Evolutionary conservation across 2,329 filamentous ascomycete species (phyloP).

Genomic region (Calonectria leucothoes): DNA sequence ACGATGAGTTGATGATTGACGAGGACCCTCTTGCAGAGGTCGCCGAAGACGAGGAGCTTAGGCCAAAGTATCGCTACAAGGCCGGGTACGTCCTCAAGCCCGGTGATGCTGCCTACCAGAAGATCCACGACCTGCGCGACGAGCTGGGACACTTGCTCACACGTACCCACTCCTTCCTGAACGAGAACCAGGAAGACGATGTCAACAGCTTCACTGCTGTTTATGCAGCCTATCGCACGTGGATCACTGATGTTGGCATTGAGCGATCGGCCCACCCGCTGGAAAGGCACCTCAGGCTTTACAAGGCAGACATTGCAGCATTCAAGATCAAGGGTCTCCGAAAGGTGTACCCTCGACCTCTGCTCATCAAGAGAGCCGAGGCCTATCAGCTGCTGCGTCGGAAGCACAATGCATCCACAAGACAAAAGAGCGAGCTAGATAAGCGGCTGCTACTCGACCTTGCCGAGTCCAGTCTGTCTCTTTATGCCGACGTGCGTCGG

Average conservation of each 20-base stretch:
- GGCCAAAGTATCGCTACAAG: conserved; percentile 88
- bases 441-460: conserved; percentile 87
- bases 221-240: conserved; percentile 92
- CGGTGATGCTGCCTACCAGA: conserved; percentile 70
- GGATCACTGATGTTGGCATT: conserved; percentile 98
- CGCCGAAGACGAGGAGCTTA: conserved; percentile 83
- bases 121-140: conserved; percentile 84
- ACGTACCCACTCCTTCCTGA: conserved; percentile 85
- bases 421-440: conserved; percentile 91
- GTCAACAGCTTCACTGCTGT: conserved; percentile 94
- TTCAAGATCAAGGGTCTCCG: conserved; percentile 95
- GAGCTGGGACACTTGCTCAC: conserved; percentile 84
- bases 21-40: conserved; percentile 71
- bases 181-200: conserved; percentile 89
- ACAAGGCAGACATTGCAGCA: conserved; percentile 86
- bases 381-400: conserved; percentile 95
- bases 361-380: conserved; percentile 93
- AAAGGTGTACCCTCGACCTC: conserved; percentile 90
- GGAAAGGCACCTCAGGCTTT: conserved; percentile 85
- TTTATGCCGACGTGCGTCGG: conserved; percentile 95
- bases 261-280: conserved; percentile 94
- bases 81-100: conserved; percentile 82
- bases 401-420: conserved; percentile 90
- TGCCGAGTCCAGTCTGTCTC: conserved; percentile 87
- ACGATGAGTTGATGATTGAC: conserved; percentile 58